Base-by-base conservation (phyloP, 495 filamentous ascomycete genomes). In the Sphaerosporella brunnea region DNA sequence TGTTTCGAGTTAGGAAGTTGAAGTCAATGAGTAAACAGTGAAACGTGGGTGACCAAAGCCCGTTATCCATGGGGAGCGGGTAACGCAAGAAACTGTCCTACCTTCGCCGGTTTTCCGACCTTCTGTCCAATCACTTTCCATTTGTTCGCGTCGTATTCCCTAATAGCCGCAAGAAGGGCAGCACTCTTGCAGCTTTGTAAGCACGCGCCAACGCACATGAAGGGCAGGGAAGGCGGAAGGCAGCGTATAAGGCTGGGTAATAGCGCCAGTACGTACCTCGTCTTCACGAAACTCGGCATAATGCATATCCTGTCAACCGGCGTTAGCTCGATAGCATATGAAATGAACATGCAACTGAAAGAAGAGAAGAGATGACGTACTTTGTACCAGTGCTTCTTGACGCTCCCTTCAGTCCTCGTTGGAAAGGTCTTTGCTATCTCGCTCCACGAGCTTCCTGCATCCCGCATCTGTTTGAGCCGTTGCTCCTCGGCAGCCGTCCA, bases 361-460 rank as follows among this genome's bases (percentile, higher is more conserved):
- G 21, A 25, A 43, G 42, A 36, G 38, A 49, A 35, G 45, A 48
- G 32, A 40, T 36, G 16, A 57, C 67, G 44, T 70, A 87, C 86
- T 73, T 97, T 97, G 63, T 97, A 97, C 90, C 90, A 97, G 64
- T 97, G 90, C 68, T 97, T 97, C 72, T 97, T 97, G 9, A 97
- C 90, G 58, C 85, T 93, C 15, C 90, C 90, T 64, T 97, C 90
- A 19, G 90, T 97, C 53, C 90, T 72, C 15, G 73, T 76, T 13
- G 90, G 90, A 64, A 97, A 97, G 8, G 80, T 86, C 84, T 95
- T 95, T 59, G 90, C 90, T 51, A 97, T 97, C 57, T 96, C 90
- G 36, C 81, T 86, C 90, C 90, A 97, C 58, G 80, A 93, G 51
- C 79, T 83, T 9, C 88, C 88, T 1, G 80, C 75, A 64, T 96